Percentiles rank a stretch among this genome's conserved stretches.
These are phyloP conservation scores for Castanospermum australe DNA, from an alignment of 306 rosid genomes.

Conservation along the genomic window DNA sequence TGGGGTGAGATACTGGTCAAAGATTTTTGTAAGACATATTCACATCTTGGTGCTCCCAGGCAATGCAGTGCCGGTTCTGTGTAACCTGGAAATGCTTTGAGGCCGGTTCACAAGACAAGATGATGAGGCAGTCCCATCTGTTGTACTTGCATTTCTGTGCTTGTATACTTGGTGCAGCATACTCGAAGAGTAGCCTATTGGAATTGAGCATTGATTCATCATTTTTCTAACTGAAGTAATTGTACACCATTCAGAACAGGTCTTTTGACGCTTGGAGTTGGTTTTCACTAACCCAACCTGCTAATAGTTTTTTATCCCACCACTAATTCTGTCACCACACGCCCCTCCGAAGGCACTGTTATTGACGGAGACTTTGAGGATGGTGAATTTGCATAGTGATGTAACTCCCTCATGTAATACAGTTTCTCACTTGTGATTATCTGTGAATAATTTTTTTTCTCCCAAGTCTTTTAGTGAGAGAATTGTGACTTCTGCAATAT, in stretches of 20 bases:
- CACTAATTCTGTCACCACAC: conserved; percentile 17
- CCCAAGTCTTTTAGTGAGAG: conserved; percentile 14
- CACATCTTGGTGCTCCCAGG: conserved; percentile 35
- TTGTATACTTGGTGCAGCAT: conserved; percentile 30
- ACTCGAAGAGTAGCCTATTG: conserved; percentile 29
- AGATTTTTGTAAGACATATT: conserved; percentile 29
- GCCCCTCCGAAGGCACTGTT: conserved; percentile 36
- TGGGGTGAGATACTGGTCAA: conserved; percentile 28
- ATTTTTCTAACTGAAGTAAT: conserved; percentile 32
- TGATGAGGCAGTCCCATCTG: conserved; percentile 29
- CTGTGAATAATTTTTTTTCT: conserved; percentile 15
- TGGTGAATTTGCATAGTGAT: conserved; percentile 40
- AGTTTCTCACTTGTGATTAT: conserved; percentile 29
- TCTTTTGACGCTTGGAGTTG: conserved; percentile 31
- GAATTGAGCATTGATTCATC: conserved; percentile 36
- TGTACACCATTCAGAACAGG: conserved; percentile 30
- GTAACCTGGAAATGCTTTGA: conserved; percentile 33
- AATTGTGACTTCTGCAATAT: neutral
- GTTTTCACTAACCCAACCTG: conserved; percentile 33
- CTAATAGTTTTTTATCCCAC: conserved; percentile 24
- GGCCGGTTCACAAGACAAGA: conserved; percentile 23
- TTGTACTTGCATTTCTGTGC: conserved; percentile 27
- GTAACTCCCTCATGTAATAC: conserved; percentile 44
- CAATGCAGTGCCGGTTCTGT: conserved; percentile 33
- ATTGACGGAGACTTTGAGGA: conserved; percentile 27